phyloP scores from a whole-genome alignment of 345 rosid species.

The Camelina hispida region DNA sequence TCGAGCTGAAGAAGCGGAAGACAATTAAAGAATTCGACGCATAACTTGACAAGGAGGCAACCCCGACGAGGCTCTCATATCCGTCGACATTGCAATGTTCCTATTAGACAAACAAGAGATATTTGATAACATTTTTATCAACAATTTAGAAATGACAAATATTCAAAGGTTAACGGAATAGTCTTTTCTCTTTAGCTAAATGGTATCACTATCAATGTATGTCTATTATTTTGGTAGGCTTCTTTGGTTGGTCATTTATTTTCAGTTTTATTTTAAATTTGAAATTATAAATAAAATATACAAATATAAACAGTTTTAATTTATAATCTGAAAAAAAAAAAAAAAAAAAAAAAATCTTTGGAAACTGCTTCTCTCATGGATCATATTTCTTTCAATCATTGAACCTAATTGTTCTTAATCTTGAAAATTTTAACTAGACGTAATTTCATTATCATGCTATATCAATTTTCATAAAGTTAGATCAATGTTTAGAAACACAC shows the following conservation, averaged over 20 bases:
- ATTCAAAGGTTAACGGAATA: background rate
- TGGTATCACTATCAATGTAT: no score
- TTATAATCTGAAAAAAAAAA: background rate
- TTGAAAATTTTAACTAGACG: background rate
- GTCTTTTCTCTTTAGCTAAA: background rate
- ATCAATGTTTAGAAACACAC: background rate
- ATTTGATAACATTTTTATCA: background rate
- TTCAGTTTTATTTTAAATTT: background rate
- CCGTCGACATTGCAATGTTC: constrained; percentile 25
- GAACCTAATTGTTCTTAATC: background rate
- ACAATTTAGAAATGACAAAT: background rate
- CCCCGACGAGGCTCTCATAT: constrained; percentile 19
- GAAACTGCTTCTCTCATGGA: background rate
- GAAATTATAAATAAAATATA: no score
- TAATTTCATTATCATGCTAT: background rate
- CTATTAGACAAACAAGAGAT: constrained; percentile 2
- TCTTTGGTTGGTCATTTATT: background rate
- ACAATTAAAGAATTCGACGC: constrained; percentile 18
- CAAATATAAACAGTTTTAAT: no score
- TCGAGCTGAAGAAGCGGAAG: background rate
- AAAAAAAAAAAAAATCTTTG: background rate
- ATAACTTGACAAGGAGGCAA: constrained; percentile 30
- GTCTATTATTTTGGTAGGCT: background rate
- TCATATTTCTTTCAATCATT: background rate
- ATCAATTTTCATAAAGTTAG: background rate